Evolutionary conservation across 176 grass and related monocot species (phyloP), one percentile per base, ranked within the genome.

Genomic region (Avena atlantica): DNA sequence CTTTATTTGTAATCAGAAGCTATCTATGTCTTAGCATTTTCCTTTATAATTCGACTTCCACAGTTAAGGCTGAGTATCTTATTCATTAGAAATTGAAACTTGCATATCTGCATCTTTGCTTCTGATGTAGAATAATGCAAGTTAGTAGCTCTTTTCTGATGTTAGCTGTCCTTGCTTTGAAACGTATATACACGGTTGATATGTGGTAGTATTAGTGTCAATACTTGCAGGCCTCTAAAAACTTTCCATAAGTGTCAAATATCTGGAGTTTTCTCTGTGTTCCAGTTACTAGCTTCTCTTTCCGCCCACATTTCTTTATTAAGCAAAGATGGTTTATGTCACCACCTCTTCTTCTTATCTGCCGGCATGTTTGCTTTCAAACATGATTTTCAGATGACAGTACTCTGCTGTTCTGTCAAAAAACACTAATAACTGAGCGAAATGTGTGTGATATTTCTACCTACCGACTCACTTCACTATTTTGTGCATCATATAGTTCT

Each of bases 401-500:
- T 49, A 24, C n/a, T 16, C 17, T 64, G 11, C 31, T 29, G 15
- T 64, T 73, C 2, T 57, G 3, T 81, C 8, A 72, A 66, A 40
- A 64, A 31, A 31, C 31, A 31, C 31, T 31, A 31, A 21, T 31
- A 15, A 4, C 1, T 37, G 12, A 67, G 37, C 10, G 78, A 69
- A 36, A 20, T 64, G 4, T 9, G 12, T 49, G 2, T 62, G 20
- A 58, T 45, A 10, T 85, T 48, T 75, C 24, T 20, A 70, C 70
- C 52, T 90, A 20, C 40, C 9, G 11, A 52, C 15, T 27, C 21
- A 13, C 13, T 82, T 77, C 13, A 19, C 1, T 12, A 10, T 55
- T 29, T 31, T 73, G 17, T 27, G 27, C 27, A 55, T 76, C n/a
- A 29, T 65, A 27, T 72, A 29, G 15, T 36, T 89, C 67, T 79